Base-by-base conservation (phyloP, 2,329 filamentous ascomycete species). In the Penicillium palitans region DNA sequence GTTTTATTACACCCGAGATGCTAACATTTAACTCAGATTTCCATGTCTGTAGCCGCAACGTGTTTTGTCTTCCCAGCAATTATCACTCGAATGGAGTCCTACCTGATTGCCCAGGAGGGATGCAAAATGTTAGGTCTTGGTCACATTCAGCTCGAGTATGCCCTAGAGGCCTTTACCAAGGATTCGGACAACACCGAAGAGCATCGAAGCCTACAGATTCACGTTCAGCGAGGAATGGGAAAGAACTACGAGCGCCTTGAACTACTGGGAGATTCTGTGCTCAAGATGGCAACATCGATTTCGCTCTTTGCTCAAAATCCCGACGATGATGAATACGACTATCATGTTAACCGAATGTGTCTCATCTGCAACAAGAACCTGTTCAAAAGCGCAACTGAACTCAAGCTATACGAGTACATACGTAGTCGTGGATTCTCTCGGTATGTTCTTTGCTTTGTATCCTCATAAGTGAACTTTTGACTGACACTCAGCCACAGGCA, bases 241-340 rank as follows among this genome's bases (percentile, higher is more conserved):
- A 88, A 88, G 40, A 98, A 98, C 66, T 99, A 99, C 68, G 95
- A 99, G 73, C 85, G 95, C 13, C 82, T 98, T 0, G 95, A 99
- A 69, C 96, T 97, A 59, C 81, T 98, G 2, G 95, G 95, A 0
- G 95, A 99, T 72, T 90, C 89, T 35, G 96, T 97, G 68, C 81
- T 99, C 59, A 99, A 99, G 76, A 93, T 97, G 87, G 91, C 90
- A 12, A 97, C 93, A 0, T 93, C 93, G 0, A 92, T 99, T 53
- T 87, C 92, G 0, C 80, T 96, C 0, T 98, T 90, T 70, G 88
- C 89, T 0, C 82, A 87, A 29, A 86, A 90, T 21, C 91, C 91
- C 0, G 84, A 90, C 48, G 86, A 89, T 61, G 86, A 91, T 63
- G 95, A 99, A 70, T 96, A 88, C 49, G 87, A 90, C 56, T 95